phyloP scores from a whole-genome alignment of 2,329 filamentous ascomycete genomes.

The Davidsoniella eucalypti region DNA sequence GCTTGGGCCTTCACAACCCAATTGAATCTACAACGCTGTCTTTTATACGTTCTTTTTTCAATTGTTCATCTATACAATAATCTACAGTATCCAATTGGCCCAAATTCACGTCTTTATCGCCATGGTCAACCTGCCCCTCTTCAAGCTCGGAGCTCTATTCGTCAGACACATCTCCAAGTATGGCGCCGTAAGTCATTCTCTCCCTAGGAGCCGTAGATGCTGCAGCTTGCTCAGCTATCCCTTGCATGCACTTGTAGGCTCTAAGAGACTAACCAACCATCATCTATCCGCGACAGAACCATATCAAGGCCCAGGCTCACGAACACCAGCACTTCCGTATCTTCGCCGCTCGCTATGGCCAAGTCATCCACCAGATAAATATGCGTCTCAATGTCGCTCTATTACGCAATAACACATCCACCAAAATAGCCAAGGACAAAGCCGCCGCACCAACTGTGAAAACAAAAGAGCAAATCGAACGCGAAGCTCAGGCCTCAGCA shows the following conservation, averaged over 20 bases:
- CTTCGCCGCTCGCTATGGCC: conserved; percentile 45
- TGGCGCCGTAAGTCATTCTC: conserved; percentile 39
- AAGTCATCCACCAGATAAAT: conserved; percentile 48
- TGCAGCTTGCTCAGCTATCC: background rate
- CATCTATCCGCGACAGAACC: conserved; percentile 31
- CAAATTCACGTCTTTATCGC: background rate
- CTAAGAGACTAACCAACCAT: background rate
- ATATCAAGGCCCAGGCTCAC: conserved; percentile 48
- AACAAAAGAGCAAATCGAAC: conserved; percentile 42
- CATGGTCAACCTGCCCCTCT: conserved; percentile 51
- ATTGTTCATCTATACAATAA: background rate
- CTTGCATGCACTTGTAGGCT: background rate
- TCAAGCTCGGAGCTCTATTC: conserved; percentile 49
- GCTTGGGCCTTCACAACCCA: background rate
- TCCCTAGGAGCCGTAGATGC: background rate
- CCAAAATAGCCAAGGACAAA: conserved; percentile 42
- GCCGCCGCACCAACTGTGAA: conserved; percentile 48
- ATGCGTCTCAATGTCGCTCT: conserved; percentile 46
- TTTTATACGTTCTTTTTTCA: background rate
- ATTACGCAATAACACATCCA: conserved; percentile 39
- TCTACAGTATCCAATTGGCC: background rate
- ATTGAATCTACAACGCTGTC: background rate
- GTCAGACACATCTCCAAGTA: conserved; percentile 52
- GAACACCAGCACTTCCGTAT: conserved; percentile 44
- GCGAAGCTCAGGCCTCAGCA: conserved; percentile 23